Base-by-base conservation (phyloP, 129 eudicot species). In the Chrysanthemum lavandulifolium region DNA sequence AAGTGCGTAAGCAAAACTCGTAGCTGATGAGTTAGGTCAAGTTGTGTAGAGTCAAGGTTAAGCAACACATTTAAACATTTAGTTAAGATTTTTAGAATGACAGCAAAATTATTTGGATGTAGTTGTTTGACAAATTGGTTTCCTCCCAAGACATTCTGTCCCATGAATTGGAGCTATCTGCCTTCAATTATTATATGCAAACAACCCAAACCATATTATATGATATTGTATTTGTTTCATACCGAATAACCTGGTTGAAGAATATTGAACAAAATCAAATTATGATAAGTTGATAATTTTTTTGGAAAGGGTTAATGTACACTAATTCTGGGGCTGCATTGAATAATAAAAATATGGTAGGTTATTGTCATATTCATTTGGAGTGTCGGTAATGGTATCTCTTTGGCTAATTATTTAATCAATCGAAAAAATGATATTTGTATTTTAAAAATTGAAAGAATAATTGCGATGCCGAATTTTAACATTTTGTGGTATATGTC, bases 341-440 rank as follows among this genome's bases (percentile, higher is more conserved):
- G 57, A 68, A 29, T 53, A 45, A 65, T 62, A 72, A 56, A 71
- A 15, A 47, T 15, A 65, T 67, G 67, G 45, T 72, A 45, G 62
- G 57, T 65, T 65, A 27, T 78, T 72, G 82, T 72, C 82, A 67
- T 72, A 72, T 78, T 57, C 78, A 65, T 78, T 78, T 78, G 82
- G 82, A 72, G 69, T 72, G 59, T 78, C 68, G 77, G 78, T 72
- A 57, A 72, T 29, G 82, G 82, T 57, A 72, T 78, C 63, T 25
- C n/a, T 10, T 51, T 31, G 52, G 40, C 63, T 57, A 29, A 50
- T 18, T 65, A 78, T 65, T 72, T 72, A 72, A 64, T 65, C 68
- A 78, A 72, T 65, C 69, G 47, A 64, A 78, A 57, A 78, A 65
- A 57, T 65, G 27, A 29, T 43, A 48, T 47, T 36, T 27, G 2